phyloP scores from a whole-genome alignment of 2,329 filamentous ascomycete species.

The Sphaerulina musiva region DNA sequence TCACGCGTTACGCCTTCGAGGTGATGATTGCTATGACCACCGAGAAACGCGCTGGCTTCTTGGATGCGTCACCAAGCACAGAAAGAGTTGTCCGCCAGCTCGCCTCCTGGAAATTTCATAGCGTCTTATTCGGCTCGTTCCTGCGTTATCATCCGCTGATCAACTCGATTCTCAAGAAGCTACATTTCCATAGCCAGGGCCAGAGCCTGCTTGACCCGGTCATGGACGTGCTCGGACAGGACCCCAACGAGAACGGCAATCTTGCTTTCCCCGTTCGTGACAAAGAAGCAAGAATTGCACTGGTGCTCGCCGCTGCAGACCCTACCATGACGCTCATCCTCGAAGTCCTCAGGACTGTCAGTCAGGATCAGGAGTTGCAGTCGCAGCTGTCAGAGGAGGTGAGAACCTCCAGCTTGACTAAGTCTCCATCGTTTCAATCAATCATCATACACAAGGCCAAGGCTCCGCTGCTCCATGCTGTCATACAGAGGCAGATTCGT shows the following conservation, averaged over 20 bases:
- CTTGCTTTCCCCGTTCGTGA: neutral
- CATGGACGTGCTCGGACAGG: neutral
- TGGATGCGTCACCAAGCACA: constrained; percentile 7
- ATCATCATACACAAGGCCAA: constrained; percentile 6
- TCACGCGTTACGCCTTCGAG: constrained; percentile 23
- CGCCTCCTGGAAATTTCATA: constrained; percentile 18
- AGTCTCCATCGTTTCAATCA: constrained; percentile 10
- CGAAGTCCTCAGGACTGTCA: constrained; percentile 16
- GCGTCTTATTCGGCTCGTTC: constrained; percentile 22
- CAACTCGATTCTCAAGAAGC: constrained; percentile 5
- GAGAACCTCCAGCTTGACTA: neutral
- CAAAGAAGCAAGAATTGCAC: constrained; percentile 14
- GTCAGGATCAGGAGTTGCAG: constrained; percentile 14
- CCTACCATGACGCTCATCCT: constrained; percentile 15
- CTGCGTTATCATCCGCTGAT: constrained; percentile 22
- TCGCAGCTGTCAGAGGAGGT: constrained; percentile 17
- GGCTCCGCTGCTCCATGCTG: constrained; percentile 16
- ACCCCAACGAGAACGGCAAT: neutral
- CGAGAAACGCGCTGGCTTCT: constrained; percentile 19
- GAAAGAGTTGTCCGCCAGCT: constrained; percentile 10
- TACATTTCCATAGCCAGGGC: constrained; percentile 3
- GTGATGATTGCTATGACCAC: constrained; percentile 21
- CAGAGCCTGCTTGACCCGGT: neutral
- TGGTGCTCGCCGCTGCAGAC: constrained; percentile 19
- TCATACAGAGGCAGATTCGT: constrained; percentile 16